A percentile compares a stretch with the other conserved stretches of the same genome.
Evolutionary conservation across 768 basidiomycete species (phyloP).

Genomic region (Kwoniella shandongensis): DNA sequence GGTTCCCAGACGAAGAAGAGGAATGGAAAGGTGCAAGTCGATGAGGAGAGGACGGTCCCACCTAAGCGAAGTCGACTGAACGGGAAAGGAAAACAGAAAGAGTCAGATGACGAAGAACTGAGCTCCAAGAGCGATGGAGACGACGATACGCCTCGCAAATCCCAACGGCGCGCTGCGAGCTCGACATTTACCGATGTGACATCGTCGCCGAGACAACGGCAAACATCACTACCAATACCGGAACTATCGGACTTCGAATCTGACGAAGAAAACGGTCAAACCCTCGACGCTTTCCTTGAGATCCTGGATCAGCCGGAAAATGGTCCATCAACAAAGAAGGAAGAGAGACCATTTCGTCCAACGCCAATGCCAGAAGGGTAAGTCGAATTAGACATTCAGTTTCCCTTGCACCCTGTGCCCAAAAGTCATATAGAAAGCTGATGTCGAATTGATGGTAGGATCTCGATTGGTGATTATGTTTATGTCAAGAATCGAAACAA

Average conservation of each 20-base stretch:
- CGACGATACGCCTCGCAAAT: not conserved
- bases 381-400: not conserved
- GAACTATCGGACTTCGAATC: not conserved
- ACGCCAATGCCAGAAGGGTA: slow-evolving; percentile 3
- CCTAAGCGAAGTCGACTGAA: not conserved
- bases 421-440: too few species aligned
- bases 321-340: not conserved
- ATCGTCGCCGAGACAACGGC: too few species aligned
- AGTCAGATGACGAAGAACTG: not conserved
- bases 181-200: too few species aligned
- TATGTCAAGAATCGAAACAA: slow-evolving; percentile 1
- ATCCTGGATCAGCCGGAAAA: not conserved
- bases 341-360: slow-evolving; percentile 2
- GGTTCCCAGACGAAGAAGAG: not conserved
- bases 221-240: not conserved
- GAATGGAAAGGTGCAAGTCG: not conserved
- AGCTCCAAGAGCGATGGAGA: not conserved
- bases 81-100: not conserved
- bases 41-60: not conserved
- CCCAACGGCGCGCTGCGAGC: not conserved
- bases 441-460: not conserved
- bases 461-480: slow-evolving; percentile 2
- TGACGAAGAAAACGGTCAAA: not conserved
- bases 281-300: not conserved
- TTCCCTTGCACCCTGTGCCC: too few species aligned